Evolutionary conservation across 2,329 filamentous ascomycete genomes (phyloP).

Genomic region (Pestalotiopsis sp.): DNA sequence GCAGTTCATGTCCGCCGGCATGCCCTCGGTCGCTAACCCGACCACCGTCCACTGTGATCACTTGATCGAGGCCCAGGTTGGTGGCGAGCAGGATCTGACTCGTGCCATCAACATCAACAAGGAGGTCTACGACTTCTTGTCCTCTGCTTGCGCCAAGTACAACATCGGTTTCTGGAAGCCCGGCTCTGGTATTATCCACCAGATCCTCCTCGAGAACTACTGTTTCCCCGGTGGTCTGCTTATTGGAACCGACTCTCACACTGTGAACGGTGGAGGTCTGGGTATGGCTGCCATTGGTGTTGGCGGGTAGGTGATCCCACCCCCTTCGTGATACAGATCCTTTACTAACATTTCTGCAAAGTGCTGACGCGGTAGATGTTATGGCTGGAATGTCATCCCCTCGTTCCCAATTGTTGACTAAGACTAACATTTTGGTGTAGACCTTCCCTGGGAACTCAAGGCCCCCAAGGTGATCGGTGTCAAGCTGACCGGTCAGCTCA

Average conservation of each 20-base stretch:
- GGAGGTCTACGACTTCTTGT: conserved; percentile 98
- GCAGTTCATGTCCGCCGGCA: conserved; percentile 99
- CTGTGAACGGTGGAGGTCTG: conserved; percentile 94
- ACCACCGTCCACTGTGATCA: conserved; percentile 98
- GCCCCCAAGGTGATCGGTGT: conserved; percentile 97
- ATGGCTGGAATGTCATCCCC: conserved; percentile 62
- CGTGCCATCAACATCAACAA: conserved; percentile 94
- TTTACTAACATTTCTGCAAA: conserved; percentile 34
- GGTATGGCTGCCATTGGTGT: conserved; percentile 96
- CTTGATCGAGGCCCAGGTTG: conserved; percentile 96
- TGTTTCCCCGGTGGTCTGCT: conserved; percentile 97
- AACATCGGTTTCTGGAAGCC: conserved; percentile 99
- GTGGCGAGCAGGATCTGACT: conserved; percentile 90
- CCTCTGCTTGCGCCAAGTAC: conserved; percentile 95
- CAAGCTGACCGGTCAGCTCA: conserved; percentile 85
- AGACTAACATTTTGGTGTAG: conserved; percentile 28
- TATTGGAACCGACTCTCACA: conserved; percentile 98
- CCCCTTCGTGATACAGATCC: background rate
- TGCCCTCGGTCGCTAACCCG: conserved; percentile 93
- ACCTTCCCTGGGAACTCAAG: conserved; percentile 97
- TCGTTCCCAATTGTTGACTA: too few species aligned
- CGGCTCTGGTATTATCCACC: conserved; percentile 98
- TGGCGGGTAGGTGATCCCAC: conserved; percentile 45
- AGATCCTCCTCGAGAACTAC: conserved; percentile 98
- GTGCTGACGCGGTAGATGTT: conserved; percentile 97